These are phyloP conservation scores for Blastobotrys attinorum DNA, from an alignment of 805 yeast species.

Conservation along the genomic window DNA sequence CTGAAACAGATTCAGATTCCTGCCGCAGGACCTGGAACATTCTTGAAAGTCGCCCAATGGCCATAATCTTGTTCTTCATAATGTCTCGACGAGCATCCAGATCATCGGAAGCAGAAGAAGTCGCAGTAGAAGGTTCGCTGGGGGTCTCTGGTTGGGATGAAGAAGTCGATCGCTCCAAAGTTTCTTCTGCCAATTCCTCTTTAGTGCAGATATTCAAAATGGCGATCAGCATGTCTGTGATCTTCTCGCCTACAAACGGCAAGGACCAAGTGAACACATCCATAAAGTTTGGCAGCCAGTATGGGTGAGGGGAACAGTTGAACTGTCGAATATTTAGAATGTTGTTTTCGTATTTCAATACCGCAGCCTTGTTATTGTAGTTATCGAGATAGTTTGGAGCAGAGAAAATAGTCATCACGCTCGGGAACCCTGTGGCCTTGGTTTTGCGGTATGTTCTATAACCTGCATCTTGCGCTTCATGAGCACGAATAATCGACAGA, in stretches of 20 bases:
- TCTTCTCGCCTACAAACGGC: slow-evolving; percentile 95
- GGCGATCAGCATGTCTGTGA: slow-evolving; percentile 85
- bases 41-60: slow-evolving; percentile 92
- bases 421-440: slow-evolving; percentile 77
- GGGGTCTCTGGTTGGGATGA: slow-evolving; percentile 1
- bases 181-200: slow-evolving; percentile 76
- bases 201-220: slow-evolving; percentile 91
- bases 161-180: slow-evolving; percentile 1
- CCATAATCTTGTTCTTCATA: slow-evolving; percentile 78
- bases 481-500: slow-evolving; percentile 85
- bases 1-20: slow-evolving; percentile 79
- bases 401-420: slow-evolving; percentile 81
- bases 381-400: slow-evolving; percentile 94
- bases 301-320: slow-evolving; percentile 89
- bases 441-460: slow-evolving; percentile 90
- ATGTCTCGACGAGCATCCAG: slow-evolving; percentile 34
- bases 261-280: slow-evolving; percentile 96
- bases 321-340: slow-evolving; percentile 95
- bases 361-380: slow-evolving; percentile 92
- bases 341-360: slow-evolving; percentile 80
- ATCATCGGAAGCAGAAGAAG: slow-evolving; percentile 5
- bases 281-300: slow-evolving; percentile 94
- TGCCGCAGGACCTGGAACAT: slow-evolving; percentile 85
- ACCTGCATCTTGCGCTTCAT: slow-evolving; percentile 97
- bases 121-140: slow-evolving; percentile 2